These are phyloP conservation scores for Massarina eburnea DNA, from an alignment of 2,329 filamentous ascomycete genomes.

Conservation along the genomic window DNA sequence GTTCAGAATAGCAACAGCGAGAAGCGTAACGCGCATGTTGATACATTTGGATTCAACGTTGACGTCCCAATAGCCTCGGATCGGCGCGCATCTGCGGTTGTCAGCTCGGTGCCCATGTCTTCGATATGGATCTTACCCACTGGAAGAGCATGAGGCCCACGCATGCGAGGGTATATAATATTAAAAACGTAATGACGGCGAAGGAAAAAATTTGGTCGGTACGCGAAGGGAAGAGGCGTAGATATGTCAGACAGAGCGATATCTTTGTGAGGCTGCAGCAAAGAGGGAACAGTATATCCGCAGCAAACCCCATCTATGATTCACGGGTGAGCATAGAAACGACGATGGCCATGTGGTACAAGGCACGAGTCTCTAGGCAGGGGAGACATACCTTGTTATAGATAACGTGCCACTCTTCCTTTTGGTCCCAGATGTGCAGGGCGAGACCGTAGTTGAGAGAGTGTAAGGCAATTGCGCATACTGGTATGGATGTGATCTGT, in stretches of 20 bases:
- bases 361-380: neutral
- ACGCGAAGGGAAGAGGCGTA: slow-evolving; percentile 28
- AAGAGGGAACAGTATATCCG: slow-evolving; percentile 26
- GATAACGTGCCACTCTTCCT: slow-evolving; percentile 20
- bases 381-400: slow-evolving; percentile 26
- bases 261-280: slow-evolving; percentile 29
- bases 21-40: slow-evolving; percentile 22
- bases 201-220: slow-evolving; percentile 25
- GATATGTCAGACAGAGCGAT: slow-evolving; percentile 31
- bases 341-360: neutral
- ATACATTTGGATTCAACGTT: slow-evolving; percentile 25
- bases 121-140: slow-evolving; percentile 8
- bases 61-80: slow-evolving; percentile 24
- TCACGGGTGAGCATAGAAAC: neutral
- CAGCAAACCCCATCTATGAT: slow-evolving; percentile 21
- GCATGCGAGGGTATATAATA: slow-evolving; percentile 21
- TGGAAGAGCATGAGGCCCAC: slow-evolving; percentile 27
- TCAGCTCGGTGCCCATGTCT: neutral
- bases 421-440: slow-evolving; percentile 31
- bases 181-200: slow-evolving; percentile 18
- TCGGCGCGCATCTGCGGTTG: slow-evolving; percentile 18
- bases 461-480: slow-evolving; percentile 20
- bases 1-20: slow-evolving; percentile 32
- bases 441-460: slow-evolving; percentile 24
- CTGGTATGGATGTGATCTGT: slow-evolving; percentile 19